phyloP scores from a whole-genome alignment of 805 yeast genomes.

The Myxozyma sirexii region DNA sequence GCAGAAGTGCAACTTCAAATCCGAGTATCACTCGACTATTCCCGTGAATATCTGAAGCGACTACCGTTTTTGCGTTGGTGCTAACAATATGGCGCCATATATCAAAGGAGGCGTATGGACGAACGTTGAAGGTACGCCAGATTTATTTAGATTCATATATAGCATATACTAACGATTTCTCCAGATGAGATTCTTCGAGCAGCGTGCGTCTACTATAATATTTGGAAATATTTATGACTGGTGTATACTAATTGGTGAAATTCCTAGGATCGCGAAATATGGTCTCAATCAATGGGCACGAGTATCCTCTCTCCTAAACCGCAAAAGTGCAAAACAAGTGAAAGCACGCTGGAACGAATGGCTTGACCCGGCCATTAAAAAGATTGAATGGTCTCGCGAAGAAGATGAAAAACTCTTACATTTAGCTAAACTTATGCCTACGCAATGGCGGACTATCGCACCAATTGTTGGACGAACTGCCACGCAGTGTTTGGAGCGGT shows the following conservation, averaged over 20 bases:
- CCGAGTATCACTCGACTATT: too few species aligned
- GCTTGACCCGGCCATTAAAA: constrained; percentile 71
- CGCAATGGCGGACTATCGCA: constrained; percentile 94
- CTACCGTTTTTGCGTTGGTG: background rate
- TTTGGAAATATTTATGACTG: background rate
- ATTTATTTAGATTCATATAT: constrained; percentile 6
- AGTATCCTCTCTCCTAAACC: constrained; percentile 79
- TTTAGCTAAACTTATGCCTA: constrained; percentile 73
- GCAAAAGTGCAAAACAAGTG: constrained; percentile 88
- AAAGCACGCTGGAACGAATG: constrained; percentile 92
- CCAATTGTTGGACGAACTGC: constrained; percentile 81
- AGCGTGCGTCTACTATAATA: constrained; percentile 47
- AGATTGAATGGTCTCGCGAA: constrained; percentile 66
- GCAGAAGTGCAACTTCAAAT: too few species aligned
- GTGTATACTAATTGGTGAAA: too few species aligned
- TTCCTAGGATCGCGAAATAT: constrained; percentile 75
- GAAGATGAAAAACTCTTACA: constrained; percentile 75
- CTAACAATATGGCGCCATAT: constrained; percentile 54
- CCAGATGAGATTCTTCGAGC: constrained; percentile 83
- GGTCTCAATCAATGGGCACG: constrained; percentile 95
- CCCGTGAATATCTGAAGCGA: too few species aligned
- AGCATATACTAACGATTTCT: background rate
- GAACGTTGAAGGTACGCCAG: constrained; percentile 51
- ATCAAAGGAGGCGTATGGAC: constrained; percentile 93
- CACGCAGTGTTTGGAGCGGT: constrained; percentile 81